phyloP scores from a whole-genome alignment of 495 filamentous ascomycete genomes.

The Aspergillus wentii region DNA sequence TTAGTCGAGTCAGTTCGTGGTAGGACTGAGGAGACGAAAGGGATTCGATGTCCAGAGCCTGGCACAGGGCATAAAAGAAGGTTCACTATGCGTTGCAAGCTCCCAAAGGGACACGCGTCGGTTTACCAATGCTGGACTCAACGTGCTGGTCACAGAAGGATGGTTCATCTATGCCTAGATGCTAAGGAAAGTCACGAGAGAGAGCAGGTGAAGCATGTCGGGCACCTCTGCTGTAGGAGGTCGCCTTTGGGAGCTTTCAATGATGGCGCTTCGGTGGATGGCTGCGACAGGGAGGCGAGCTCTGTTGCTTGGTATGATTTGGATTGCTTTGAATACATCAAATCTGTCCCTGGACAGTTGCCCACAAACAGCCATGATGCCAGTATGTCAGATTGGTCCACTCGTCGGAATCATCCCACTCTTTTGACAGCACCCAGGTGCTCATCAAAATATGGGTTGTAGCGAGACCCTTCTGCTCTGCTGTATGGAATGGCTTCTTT shows the following conservation, averaged over 20 bases:
- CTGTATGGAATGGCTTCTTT: conserved; percentile 21
- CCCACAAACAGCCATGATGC: conserved; percentile 33
- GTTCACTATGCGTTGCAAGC: conserved; percentile 38
- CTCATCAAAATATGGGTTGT: conserved; percentile 21
- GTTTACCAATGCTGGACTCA: conserved; percentile 40
- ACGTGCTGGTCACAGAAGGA: conserved; percentile 36
- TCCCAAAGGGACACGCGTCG: conserved; percentile 38
- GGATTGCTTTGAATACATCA: conserved; percentile 34
- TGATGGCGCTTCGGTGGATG: conserved; percentile 12
- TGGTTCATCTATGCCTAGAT: conserved; percentile 27
- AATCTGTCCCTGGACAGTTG: conserved; percentile 12
- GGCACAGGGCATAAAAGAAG: conserved; percentile 31
- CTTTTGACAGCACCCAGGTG: conserved; percentile 23
- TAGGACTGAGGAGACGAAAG: conserved; percentile 29
- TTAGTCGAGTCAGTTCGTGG: conserved; percentile 24
- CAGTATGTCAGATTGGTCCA: conserved; percentile 29
- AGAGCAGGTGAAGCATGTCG: conserved; percentile 33
- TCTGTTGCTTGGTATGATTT: conserved; percentile 14
- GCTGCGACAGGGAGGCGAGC: conserved; percentile 4
- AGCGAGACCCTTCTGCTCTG: conserved; percentile 42
- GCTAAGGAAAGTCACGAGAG: conserved; percentile 18
- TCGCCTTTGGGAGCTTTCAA: conserved; percentile 23
- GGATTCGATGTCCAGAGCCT: conserved; percentile 36
- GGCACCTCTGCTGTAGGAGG: conserved; percentile 22
- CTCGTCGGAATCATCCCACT: conserved; percentile 46